Conservation (phyloP, 2,329 filamentous ascomycete genomes). For the Fusarium goolgardi region DNA sequence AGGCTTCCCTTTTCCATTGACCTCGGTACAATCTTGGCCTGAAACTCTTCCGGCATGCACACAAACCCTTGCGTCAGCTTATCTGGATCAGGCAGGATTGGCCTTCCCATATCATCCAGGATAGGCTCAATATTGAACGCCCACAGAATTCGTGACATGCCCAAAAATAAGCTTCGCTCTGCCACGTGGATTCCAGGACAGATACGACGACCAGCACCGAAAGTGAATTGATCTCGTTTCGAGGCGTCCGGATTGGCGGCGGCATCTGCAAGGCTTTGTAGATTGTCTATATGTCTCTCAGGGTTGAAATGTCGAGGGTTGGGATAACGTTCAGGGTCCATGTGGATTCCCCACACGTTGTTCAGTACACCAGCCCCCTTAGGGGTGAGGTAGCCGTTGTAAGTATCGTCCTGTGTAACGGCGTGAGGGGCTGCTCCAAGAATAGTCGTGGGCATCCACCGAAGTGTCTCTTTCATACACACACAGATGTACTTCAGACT, state of each 20-base stretch:
- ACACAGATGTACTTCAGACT: slow-evolving; percentile 57
- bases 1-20: not conserved
- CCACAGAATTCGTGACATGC: slow-evolving; percentile 28
- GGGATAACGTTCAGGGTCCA: slow-evolving; percentile 75
- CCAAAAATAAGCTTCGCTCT: slow-evolving; percentile 28
- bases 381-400: slow-evolving; percentile 45
- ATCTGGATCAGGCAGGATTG: slow-evolving; percentile 4
- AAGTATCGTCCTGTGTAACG: slow-evolving; percentile 48
- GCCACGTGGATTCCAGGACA: slow-evolving; percentile 37
- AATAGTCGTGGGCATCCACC: slow-evolving; percentile 50
- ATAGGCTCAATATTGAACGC: slow-evolving; percentile 17
- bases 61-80: slow-evolving; percentile 18
- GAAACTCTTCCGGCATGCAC: slow-evolving; percentile 16
- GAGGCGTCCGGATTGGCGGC: slow-evolving; percentile 13
- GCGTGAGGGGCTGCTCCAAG: slow-evolving; percentile 53
- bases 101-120: not conserved
- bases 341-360: slow-evolving; percentile 57
- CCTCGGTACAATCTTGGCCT: not conserved
- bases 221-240: slow-evolving; percentile 32
- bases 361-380: slow-evolving; percentile 44
- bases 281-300: slow-evolving; percentile 43
- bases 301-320: slow-evolving; percentile 52
- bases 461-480: slow-evolving; percentile 50
- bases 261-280: slow-evolving; percentile 18
- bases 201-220: slow-evolving; percentile 32